A percentile compares a stretch with the other conserved stretches of the same genome.
Conservation (phyloP, 1,284 basidiomycete genomes). For the Taiwanofungus camphoratus region DNA sequence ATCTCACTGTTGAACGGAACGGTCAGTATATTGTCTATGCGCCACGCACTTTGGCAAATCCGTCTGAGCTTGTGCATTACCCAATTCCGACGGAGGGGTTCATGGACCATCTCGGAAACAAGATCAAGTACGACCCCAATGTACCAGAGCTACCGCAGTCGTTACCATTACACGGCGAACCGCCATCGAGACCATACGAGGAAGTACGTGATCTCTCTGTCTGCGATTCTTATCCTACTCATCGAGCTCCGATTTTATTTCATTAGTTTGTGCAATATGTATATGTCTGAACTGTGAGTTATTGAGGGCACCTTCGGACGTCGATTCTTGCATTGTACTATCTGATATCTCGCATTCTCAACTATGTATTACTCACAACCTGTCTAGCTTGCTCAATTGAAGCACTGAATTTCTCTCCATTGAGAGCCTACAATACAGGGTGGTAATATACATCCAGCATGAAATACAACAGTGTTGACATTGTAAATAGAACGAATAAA, state of each 20-base stretch:
- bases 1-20: slow-evolving; percentile 42
- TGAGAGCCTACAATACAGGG: too few relatives aligned
- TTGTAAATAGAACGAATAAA: slow-evolving; percentile 1
- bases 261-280: slow-evolving; percentile 18
- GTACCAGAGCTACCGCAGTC: slow-evolving; percentile 54
- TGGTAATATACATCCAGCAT: background rate
- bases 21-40: slow-evolving; percentile 56
- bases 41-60: slow-evolving; percentile 45
- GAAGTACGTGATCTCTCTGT: slow-evolving; percentile 39
- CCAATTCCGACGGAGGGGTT: slow-evolving; percentile 48
- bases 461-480: background rate
- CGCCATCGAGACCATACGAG: slow-evolving; percentile 50
- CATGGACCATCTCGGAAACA: slow-evolving; percentile 40
- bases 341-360: too few relatives aligned
- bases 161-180: slow-evolving; percentile 46
- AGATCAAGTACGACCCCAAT: slow-evolving; percentile 33
- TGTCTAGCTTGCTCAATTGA: too few relatives aligned
- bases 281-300: slow-evolving; percentile 9
- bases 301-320: background rate
- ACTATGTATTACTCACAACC: too few relatives aligned
- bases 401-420: too few relatives aligned
- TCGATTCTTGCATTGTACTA: too few relatives aligned
- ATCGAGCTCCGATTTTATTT: background rate
- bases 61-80: slow-evolving; percentile 52
- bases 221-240: background rate